Evolutionary conservation across 2,329 filamentous ascomycete genomes (phyloP).

Genomic region (Fusarium sp.): DNA sequence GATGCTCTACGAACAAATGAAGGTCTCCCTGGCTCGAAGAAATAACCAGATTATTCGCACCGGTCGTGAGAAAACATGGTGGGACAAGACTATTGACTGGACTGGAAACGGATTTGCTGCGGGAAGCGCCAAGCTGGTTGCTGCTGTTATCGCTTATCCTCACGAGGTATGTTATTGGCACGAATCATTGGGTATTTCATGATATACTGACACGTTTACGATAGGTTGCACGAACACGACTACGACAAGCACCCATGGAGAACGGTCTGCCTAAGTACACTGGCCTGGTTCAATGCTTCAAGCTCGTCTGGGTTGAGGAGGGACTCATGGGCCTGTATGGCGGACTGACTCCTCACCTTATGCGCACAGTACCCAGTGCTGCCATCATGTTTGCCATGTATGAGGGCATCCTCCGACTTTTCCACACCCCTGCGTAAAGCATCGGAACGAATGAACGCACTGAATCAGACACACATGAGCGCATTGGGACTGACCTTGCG

Average conservation of each 20-base stretch:
- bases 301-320: slow-evolving; percentile 88
- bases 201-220: slow-evolving; percentile 6
- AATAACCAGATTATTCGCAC: slow-evolving; percentile 70
- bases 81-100: slow-evolving; percentile 84
- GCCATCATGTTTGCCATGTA: slow-evolving; percentile 98
- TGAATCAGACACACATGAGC: not conserved
- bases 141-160: slow-evolving; percentile 88
- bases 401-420: slow-evolving; percentile 69
- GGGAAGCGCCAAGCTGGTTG: slow-evolving; percentile 87
- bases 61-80: slow-evolving; percentile 75
- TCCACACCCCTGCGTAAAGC: slow-evolving; percentile 56
- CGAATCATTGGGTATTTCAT: not conserved
- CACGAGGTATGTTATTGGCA: slow-evolving; percentile 77
- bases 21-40: slow-evolving; percentile 77
- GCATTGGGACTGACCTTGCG: not conserved
- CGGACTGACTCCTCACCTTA: slow-evolving; percentile 90
- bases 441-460: not conserved
- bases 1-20: slow-evolving; percentile 95
- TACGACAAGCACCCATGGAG: slow-evolving; percentile 85
- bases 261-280: slow-evolving; percentile 86
- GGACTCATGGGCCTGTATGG: slow-evolving; percentile 90
- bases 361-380: slow-evolving; percentile 91
- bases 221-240: slow-evolving; percentile 83
- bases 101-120: slow-evolving; percentile 84
- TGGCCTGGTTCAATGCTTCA: slow-evolving; percentile 89